phyloP scores from a whole-genome alignment of 352 stramenopile genomes.

The Pythium pyrilobum region DNA sequence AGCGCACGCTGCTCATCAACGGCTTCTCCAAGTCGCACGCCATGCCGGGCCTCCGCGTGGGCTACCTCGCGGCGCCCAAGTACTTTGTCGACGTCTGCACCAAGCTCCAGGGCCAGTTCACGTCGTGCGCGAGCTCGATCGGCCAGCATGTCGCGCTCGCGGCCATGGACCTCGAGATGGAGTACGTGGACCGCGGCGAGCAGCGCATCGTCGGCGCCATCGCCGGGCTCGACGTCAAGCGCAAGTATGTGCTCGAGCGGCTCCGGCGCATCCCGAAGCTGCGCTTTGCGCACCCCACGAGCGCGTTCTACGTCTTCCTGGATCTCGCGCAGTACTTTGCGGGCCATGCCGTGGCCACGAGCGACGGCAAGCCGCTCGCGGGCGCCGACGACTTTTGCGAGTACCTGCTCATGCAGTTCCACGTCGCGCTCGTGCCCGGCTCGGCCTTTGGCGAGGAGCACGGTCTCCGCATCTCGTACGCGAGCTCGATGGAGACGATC shows the following conservation, averaged over 20 bases:
- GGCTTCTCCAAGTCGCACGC: slow-evolving; percentile 96
- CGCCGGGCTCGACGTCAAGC: slow-evolving; percentile 74
- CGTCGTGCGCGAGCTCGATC: slow-evolving; percentile 91
- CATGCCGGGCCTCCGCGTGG: slow-evolving; percentile 95
- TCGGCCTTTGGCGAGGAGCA: slow-evolving; percentile 93
- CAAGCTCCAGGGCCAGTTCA: slow-evolving; percentile 95
- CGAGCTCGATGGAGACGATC: slow-evolving; percentile 87
- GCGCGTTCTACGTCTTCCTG: slow-evolving; percentile 95
- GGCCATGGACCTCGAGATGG: slow-evolving; percentile 84
- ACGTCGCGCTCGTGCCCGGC: slow-evolving; percentile 92
- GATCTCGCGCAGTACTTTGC: slow-evolving; percentile 55
- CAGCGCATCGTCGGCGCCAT: slow-evolving; percentile 52
- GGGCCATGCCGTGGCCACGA: background rate
- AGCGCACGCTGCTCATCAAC: slow-evolving; percentile 92
- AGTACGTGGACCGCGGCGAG: slow-evolving; percentile 41
- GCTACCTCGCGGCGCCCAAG: slow-evolving; percentile 83
- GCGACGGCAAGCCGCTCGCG: background rate
- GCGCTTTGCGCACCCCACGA: slow-evolving; percentile 80
- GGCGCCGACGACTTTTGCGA: slow-evolving; percentile 76
- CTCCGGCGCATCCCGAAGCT: slow-evolving; percentile 86
- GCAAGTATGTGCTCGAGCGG: slow-evolving; percentile 86
- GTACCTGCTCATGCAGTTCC: slow-evolving; percentile 88
- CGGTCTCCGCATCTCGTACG: slow-evolving; percentile 94
- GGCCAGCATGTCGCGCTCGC: slow-evolving; percentile 89
- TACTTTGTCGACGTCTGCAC: slow-evolving; percentile 84